A percentile compares a stretch with the other conserved stretches of the same genome.
These are phyloP conservation scores for Penicillium palitans DNA, from an alignment of 2,329 filamentous ascomycete genomes.

Conservation along the genomic window DNA sequence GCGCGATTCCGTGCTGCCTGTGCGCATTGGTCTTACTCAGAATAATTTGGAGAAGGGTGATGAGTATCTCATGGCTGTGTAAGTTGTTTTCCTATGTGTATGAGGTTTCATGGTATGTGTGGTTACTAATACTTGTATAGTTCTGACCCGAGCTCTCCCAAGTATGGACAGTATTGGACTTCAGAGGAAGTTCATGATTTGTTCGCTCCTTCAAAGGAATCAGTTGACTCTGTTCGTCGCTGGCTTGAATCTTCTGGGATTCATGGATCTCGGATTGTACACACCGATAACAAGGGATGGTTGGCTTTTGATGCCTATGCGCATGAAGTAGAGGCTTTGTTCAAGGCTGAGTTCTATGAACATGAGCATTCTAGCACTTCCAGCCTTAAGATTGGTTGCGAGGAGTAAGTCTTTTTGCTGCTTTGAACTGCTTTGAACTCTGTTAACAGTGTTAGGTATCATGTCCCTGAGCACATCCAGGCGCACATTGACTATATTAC, in stretches of 20 bases:
- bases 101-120: background rate
- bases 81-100: constrained; percentile 5
- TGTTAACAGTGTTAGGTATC: constrained; percentile 39
- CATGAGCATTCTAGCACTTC: constrained; percentile 45
- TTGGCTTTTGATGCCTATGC: constrained; percentile 57
- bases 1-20: constrained; percentile 40
- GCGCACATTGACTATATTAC: constrained; percentile 59
- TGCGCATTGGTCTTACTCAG: constrained; percentile 51
- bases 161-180: constrained; percentile 47
- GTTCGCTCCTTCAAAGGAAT: constrained; percentile 46
- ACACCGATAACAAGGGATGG: constrained; percentile 56
- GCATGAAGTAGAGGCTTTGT: constrained; percentile 54
- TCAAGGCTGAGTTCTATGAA: constrained; percentile 56
- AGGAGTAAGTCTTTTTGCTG: constrained; percentile 38
- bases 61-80: constrained; percentile 47
- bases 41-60: constrained; percentile 48
- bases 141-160: constrained; percentile 45
- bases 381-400: constrained; percentile 35
- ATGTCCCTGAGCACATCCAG: constrained; percentile 51
- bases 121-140: constrained; percentile 15
- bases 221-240: constrained; percentile 52
- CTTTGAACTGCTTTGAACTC: background rate
- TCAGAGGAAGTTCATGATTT: constrained; percentile 45
- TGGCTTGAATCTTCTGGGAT: constrained; percentile 60
- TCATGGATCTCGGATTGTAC: constrained; percentile 47